phyloP scores from a whole-genome alignment of 768 basidiomycete genomes.

The Lactarius deliciosus region DNA sequence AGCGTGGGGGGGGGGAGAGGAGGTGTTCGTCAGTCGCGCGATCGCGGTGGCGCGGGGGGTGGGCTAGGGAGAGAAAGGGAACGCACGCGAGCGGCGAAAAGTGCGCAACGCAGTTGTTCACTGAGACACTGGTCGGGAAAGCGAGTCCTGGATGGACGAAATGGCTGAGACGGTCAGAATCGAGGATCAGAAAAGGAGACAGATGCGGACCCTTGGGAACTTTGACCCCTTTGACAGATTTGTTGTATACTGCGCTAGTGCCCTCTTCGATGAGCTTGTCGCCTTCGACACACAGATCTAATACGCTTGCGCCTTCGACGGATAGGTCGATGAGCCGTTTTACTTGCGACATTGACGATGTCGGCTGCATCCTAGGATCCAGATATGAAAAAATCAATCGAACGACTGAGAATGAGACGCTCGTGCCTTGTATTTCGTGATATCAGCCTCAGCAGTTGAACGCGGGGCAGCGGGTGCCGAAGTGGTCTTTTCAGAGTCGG shows the following conservation, averaged over 20 bases:
- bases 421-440: conserved; percentile 84
- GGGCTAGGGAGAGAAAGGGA: too few relatives aligned
- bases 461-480: conserved; percentile 33
- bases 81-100: conserved; percentile 94
- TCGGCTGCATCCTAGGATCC: conserved; percentile 77
- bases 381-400: conserved; percentile 11
- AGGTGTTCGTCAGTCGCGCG: conserved; percentile 14
- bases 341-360: conserved; percentile 77
- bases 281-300: conserved; percentile 91
- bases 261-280: conserved; percentile 91
- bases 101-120: conserved; percentile 95
- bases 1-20: conserved; percentile 20
- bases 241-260: conserved; percentile 86
- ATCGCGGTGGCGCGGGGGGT: background rate
- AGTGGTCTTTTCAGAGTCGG: conserved; percentile 54
- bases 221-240: conserved; percentile 84
- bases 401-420: conserved; percentile 1
- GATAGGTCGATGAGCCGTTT: conserved; percentile 78
- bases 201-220: conserved; percentile 71
- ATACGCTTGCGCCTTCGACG: conserved; percentile 79
- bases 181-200: background rate
- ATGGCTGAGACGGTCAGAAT: background rate
- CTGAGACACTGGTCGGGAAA: conserved; percentile 91
- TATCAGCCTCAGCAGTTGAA: conserved; percentile 65
- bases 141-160: conserved; percentile 62